Conservation (phyloP, 345 rosid species). For the Gossypium sturtianum region DNA sequence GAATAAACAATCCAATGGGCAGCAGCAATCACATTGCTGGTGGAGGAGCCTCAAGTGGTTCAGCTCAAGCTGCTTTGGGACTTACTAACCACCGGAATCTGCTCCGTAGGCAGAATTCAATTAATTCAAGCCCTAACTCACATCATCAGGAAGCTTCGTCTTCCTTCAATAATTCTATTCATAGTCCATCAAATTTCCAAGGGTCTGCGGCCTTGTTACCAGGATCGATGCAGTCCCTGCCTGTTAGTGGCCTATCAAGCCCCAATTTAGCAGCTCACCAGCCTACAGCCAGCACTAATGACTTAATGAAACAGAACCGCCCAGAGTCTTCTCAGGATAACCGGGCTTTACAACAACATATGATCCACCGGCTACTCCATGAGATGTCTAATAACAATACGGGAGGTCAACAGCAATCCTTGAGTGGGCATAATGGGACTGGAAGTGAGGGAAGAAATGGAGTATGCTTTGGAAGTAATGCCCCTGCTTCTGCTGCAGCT, state of each 20-base stretch:
- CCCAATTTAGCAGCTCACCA: constrained; percentile 42
- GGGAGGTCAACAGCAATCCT: constrained; percentile 43
- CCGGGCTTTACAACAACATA: constrained; percentile 64
- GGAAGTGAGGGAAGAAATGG: constrained; percentile 28
- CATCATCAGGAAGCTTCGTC: constrained; percentile 60
- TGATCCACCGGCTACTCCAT: constrained; percentile 73
- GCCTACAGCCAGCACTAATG: constrained; percentile 45
- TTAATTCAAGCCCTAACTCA: constrained; percentile 53
- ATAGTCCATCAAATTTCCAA: constrained; percentile 58
- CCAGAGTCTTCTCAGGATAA: constrained; percentile 47
- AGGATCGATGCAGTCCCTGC: constrained; percentile 59
- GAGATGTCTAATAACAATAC: constrained; percentile 55
- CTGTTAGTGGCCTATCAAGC: constrained; percentile 41
- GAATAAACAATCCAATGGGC: constrained; percentile 45
- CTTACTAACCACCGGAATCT: constrained; percentile 66
- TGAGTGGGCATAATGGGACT: constrained; percentile 33
- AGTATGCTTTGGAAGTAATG: neutral
- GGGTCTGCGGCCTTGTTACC: constrained; percentile 41
- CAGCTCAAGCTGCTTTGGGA: constrained; percentile 74
- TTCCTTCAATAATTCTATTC: constrained; percentile 47
- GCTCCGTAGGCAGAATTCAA: constrained; percentile 72
- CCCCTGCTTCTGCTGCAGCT: constrained; percentile 29
- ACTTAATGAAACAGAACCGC: constrained; percentile 43
- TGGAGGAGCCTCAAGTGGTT: constrained; percentile 58
- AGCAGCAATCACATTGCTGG: constrained; percentile 41